Evolutionary conservation across 164 flowering plant genomes (phyloP).

Genomic region (Magnolia officinalis): DNA sequence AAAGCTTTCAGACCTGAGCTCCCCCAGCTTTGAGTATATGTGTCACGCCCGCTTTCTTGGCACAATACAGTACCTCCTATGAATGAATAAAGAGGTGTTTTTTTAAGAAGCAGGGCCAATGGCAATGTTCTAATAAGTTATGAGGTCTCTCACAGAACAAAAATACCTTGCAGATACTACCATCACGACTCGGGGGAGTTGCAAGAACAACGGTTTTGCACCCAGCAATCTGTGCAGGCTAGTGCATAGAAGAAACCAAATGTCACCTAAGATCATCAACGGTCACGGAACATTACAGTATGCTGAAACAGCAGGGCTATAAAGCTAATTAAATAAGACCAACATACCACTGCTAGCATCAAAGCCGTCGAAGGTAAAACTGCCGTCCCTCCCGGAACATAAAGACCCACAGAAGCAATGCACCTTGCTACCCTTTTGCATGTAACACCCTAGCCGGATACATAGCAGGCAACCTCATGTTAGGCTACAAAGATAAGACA

Average conservation of each 20-base stretch:
- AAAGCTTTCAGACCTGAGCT: constrained; percentile 69
- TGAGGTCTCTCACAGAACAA: background rate
- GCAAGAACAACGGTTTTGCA: constrained; percentile 93
- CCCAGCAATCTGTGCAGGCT: constrained; percentile 99
- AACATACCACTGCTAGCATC: constrained; percentile 89
- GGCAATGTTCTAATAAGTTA: background rate
- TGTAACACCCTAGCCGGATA: constrained; percentile 68
- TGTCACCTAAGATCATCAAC: constrained; percentile 13
- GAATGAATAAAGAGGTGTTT: background rate
- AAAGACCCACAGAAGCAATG: constrained; percentile 89
- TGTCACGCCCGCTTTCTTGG: constrained; percentile 98
- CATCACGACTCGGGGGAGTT: constrained; percentile 83
- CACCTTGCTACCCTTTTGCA: constrained; percentile 90
- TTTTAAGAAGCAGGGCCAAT: background rate
- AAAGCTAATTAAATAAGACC: background rate
- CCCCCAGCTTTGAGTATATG: constrained; percentile 99
- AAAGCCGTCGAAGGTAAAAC: constrained; percentile 96
- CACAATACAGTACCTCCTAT: constrained; percentile 96
- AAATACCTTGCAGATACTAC: constrained; percentile 89
- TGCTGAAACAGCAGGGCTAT: constrained; percentile 9
- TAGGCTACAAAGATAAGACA: background rate
- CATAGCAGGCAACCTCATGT: background rate
- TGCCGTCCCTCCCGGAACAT: constrained; percentile 99
- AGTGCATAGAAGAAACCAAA: constrained; percentile 28
- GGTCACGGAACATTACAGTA: constrained; percentile 9